A percentile compares a stretch with the other conserved stretches of the same genome.
Evolutionary conservation across 1,284 basidiomycete species (phyloP).

Genomic region (Boletellus deceptivus): DNA sequence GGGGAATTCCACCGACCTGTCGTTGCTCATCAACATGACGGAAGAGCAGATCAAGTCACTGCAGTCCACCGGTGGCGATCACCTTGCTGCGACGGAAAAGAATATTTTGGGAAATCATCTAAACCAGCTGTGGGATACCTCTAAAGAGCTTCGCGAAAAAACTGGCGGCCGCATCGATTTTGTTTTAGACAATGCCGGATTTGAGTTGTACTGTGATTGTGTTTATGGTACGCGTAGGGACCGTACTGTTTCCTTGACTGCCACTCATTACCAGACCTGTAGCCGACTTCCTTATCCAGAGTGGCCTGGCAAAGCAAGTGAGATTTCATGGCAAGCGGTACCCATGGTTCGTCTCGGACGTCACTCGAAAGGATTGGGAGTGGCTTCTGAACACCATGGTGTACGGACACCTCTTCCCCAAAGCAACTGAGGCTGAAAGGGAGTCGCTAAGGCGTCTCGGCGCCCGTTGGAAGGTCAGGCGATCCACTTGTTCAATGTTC

Average conservation of each 20-base stretch:
- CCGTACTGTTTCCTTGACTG: not conserved
- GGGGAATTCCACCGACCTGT: conserved; percentile 97
- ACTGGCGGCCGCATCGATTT: conserved; percentile 88
- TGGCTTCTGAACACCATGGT: conserved; percentile 90
- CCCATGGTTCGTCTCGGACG: conserved; percentile 96
- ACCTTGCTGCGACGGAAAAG: conserved; percentile 94
- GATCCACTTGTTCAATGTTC: not conserved
- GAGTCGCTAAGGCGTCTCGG: conserved; percentile 83
- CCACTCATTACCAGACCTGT: conserved; percentile 9
- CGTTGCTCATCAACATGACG: conserved; percentile 96
- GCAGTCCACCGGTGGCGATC: conserved; percentile 96
- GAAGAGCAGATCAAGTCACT: conserved; percentile 97
- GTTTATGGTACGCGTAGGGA: conserved; percentile 76
- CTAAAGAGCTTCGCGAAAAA: conserved; percentile 64
- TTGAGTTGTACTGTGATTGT: conserved; percentile 95
- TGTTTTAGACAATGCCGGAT: conserved; percentile 87
- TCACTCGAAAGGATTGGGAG: conserved; percentile 94
- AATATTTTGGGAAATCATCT: conserved; percentile 91
- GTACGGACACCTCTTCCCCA: conserved; percentile 86
- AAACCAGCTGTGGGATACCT: conserved; percentile 77
- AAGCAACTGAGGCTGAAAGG: conserved; percentile 75
- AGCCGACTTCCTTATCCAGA: conserved; percentile 91
- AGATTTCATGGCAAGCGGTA: conserved; percentile 93
- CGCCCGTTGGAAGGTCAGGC: conserved; percentile 80
- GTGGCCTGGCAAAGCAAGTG: conserved; percentile 82